A percentile compares a stretch with the other conserved stretches of the same genome.
These are phyloP conservation scores for Yarrowia sp. DNA, from an alignment of 805 yeast species.

Conservation along the genomic window DNA sequence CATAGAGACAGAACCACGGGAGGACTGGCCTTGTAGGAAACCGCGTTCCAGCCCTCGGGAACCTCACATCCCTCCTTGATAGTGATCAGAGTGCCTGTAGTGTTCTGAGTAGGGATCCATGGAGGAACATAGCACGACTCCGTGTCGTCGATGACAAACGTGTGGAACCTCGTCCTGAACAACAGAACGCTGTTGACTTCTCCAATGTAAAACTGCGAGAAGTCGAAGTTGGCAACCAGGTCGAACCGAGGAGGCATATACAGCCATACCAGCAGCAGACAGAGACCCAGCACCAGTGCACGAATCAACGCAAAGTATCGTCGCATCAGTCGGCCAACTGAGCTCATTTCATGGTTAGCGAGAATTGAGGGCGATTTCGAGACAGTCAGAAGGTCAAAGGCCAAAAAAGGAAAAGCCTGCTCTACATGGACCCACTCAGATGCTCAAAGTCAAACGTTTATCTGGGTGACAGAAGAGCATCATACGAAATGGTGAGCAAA, in stretches of 20 bases:
- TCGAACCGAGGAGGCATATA: neutral
- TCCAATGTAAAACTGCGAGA: constrained; percentile 4
- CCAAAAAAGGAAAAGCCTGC: neutral
- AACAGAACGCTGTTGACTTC: neutral
- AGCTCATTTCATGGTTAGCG: constrained; percentile 1
- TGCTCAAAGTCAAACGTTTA: neutral
- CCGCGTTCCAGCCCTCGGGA: constrained; percentile 9
- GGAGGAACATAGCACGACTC: constrained; percentile 18
- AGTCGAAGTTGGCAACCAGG: neutral
- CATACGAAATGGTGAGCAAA: too few relatives aligned
- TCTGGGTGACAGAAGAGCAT: neutral
- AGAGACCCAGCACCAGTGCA: neutral
- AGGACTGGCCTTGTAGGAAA: neutral
- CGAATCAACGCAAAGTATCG: neutral
- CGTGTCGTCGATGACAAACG: constrained; percentile 31
- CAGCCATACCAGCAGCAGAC: neutral
- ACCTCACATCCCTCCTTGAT: neutral
- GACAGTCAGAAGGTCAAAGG: too few relatives aligned
- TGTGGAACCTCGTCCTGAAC: constrained; percentile 1
- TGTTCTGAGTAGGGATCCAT: neutral
- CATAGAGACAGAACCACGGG: neutral
- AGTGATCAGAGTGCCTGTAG: constrained; percentile 16
- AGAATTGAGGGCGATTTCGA: too few relatives aligned
- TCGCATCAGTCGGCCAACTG: neutral
- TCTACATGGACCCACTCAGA: neutral